Percentiles rank a stretch among this genome's conserved stretches.
Evolutionary conservation across 176 grass and related monocot genomes (phyloP).

Genomic region (Elaeis guineensis): DNA sequence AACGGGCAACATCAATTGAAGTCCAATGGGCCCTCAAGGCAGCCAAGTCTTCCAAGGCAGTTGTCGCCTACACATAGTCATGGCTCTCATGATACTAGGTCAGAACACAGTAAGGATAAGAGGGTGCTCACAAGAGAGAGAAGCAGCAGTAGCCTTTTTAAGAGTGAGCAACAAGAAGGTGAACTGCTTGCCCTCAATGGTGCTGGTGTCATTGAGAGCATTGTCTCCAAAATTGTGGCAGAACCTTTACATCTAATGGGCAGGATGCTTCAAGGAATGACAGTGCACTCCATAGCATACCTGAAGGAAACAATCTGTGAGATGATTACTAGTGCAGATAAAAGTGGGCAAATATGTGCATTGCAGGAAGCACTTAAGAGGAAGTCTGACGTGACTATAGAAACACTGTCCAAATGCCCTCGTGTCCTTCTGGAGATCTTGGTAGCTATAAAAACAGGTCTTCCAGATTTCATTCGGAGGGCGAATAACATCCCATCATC

Average conservation of each 20-base stretch:
- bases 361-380: conserved; percentile 66
- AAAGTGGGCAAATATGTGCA: conserved; percentile 47
- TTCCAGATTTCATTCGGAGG: conserved; percentile 63
- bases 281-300: conserved; percentile 67
- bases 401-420: conserved; percentile 50
- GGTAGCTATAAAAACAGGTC: conserved; percentile 63
- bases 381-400: conserved; percentile 57
- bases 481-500: conserved; percentile 36
- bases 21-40: conserved; percentile 14
- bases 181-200: conserved; percentile 55
- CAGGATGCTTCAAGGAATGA: conserved; percentile 99
- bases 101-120: conserved; percentile 45
- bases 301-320: conserved; percentile 87
- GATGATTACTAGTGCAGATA: conserved; percentile 52
- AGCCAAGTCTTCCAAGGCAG: conserved; percentile 15
- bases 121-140: conserved; percentile 48
- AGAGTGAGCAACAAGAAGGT: conserved; percentile 38
- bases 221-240: conserved; percentile 73
- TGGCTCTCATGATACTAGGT: conserved; percentile 42
- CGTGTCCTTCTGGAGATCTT: conserved; percentile 73
- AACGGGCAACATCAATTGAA: conserved; percentile 29
- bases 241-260: conserved; percentile 72
- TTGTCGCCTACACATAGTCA: conserved; percentile 28
- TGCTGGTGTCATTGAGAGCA: conserved; percentile 66
- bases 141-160: conserved; percentile 53